Percentiles rank a stretch among this genome's conserved stretches.
phyloP scores from a whole-genome alignment of 306 rosid genomes.

The Cucurbita maxima region DNA sequence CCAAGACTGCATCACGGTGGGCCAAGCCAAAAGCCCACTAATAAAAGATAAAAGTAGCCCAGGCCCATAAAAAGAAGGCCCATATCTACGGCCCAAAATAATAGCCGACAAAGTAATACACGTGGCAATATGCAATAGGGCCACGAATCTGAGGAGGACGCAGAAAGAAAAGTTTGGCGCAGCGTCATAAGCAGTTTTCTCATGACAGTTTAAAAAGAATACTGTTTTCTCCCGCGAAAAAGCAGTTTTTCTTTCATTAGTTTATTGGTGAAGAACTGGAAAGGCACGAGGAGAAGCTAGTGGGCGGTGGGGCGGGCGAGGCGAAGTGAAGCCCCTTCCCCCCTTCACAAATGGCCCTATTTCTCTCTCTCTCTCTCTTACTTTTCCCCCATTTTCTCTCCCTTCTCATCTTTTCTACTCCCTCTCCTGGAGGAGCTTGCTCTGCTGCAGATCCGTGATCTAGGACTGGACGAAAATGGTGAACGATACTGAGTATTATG shows the following conservation, averaged over 20 bases:
- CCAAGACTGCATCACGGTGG: neutral
- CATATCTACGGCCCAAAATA: neutral
- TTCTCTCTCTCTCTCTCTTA: neutral
- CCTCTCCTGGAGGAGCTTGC: neutral
- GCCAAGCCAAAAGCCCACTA: neutral
- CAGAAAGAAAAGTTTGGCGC: neutral
- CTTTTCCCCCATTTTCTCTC: neutral
- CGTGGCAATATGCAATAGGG: neutral
- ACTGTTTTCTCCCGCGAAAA: slow-evolving; percentile 58
- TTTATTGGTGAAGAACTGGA: slow-evolving; percentile 49
- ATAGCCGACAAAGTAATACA: neutral
- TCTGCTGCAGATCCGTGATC: neutral
- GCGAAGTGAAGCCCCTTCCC: neutral
- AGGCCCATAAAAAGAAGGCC: neutral
- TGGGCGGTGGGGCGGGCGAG: slow-evolving; percentile 6
- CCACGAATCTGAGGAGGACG: neutral
- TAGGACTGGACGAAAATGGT: slow-evolving; percentile 23
- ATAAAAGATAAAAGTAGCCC: neutral
- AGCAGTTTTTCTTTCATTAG: slow-evolving; percentile 22
- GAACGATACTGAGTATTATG: slow-evolving; percentile 75
- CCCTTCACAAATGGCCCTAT: neutral
- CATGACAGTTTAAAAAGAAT: slow-evolving; percentile 19
- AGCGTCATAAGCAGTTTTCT: slow-evolving; percentile 1
- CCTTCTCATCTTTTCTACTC: neutral
- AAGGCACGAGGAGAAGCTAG: slow-evolving; percentile 25